A percentile compares a stretch with the other conserved stretches of the same genome.
Evolutionary conservation across 2,329 filamentous ascomycete species (phyloP).

Genomic region (Aquanectria penicillioides): DNA sequence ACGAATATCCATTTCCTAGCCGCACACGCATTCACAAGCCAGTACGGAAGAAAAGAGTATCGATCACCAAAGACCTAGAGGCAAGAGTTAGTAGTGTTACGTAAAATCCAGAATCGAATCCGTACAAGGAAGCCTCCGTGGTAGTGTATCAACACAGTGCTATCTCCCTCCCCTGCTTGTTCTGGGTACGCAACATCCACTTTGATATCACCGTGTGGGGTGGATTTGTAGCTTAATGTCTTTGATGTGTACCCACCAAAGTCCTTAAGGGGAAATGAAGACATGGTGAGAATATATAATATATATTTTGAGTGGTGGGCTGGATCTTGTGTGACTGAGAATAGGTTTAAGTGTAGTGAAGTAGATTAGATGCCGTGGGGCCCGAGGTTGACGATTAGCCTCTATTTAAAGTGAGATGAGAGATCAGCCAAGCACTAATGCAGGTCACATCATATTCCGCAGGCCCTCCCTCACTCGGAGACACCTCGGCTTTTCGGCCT

Average conservation of each 20-base stretch:
- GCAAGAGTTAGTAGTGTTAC: neutral
- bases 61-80: constrained; percentile 34
- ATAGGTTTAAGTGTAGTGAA: no score
- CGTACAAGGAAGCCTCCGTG: constrained; percentile 34
- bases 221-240: constrained; percentile 28
- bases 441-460: no score
- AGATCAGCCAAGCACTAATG: no score
- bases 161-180: constrained; percentile 1
- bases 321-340: no score
- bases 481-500: no score
- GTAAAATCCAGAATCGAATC: accelerated
- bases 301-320: no score
- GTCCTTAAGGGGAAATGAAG: neutral
- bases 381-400: no score
- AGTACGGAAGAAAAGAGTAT: constrained; percentile 32
- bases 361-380: no score
- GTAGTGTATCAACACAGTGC: constrained; percentile 33
- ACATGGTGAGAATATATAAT: no score
- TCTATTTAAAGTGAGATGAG: no score
- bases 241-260: constrained; percentile 28
- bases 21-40: constrained; percentile 29
- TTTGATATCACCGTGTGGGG: constrained; percentile 20
- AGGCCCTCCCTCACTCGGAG: no score
- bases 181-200: constrained; percentile 33
- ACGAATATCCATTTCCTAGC: constrained; percentile 38